Percentiles rank a stretch among this genome's conserved stretches.
phyloP scores from a whole-genome alignment of 2,329 filamentous ascomycete species.

The Colletotrichum spaethianum region DNA sequence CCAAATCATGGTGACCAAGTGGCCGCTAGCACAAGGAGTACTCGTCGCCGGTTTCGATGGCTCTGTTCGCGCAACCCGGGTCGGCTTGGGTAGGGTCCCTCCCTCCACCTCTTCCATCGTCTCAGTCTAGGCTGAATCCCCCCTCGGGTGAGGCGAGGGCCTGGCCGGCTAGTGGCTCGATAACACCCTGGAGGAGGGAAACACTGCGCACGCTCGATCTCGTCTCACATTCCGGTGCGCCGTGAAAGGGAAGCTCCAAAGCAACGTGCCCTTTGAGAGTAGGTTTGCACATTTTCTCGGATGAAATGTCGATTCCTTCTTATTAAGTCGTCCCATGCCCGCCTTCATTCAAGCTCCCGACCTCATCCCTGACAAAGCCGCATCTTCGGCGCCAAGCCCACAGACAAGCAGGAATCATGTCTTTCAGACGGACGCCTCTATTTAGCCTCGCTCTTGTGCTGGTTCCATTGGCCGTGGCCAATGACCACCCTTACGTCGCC shows the following conservation, averaged over 20 bases:
- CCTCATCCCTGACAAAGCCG: conserved; percentile 2
- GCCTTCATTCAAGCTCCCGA: not conserved
- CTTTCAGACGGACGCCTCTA: conserved; percentile 44
- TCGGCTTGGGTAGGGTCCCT: not conserved
- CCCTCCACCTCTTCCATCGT: not conserved
- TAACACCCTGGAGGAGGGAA: conserved; percentile 8
- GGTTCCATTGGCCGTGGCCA: conserved; percentile 19
- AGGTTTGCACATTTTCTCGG: not conserved
- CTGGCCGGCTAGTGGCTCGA: conserved; percentile 23
- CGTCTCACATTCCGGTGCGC: conserved; percentile 40
- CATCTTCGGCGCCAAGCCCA: conserved; percentile 8
- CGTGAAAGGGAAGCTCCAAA: conserved; percentile 5
- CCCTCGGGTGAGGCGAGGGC: conserved; percentile 19
- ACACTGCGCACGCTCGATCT: conserved; percentile 23
- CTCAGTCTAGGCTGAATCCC: not conserved
- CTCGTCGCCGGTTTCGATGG: conserved; percentile 20
- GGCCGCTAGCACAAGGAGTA: conserved; percentile 21
- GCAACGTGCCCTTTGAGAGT: conserved; percentile 9
- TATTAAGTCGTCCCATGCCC: conserved; percentile 18
- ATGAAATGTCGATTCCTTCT: not conserved
- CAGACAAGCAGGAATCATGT: conserved; percentile 24
- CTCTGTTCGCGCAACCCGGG: not conserved
- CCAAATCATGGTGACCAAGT: conserved; percentile 28
- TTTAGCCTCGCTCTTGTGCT: conserved; percentile 32
- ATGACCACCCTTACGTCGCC: conserved; percentile 44